Base-by-base conservation (phyloP, 2,329 filamentous ascomycete species). In the Tolypocladium amazonense region DNA sequence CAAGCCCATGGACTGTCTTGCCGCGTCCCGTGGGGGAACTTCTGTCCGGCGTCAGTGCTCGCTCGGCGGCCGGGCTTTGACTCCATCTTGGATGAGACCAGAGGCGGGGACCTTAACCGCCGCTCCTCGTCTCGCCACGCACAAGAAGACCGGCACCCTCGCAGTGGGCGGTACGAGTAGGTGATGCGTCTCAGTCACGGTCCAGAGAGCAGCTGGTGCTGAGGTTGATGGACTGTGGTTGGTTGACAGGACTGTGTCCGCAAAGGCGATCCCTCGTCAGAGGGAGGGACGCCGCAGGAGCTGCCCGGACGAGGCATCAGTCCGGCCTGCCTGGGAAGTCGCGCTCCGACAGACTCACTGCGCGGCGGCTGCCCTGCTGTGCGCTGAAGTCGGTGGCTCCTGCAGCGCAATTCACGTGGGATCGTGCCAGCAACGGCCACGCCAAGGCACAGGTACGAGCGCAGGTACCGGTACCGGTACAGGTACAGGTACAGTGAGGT, bases 1-100 rank as follows among this genome's bases (percentile, higher is more conserved):
- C 25, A 50, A 45, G 25, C 12, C n/a, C 45, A 27, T 9, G 45
- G 33, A 35, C 7, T 4, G 23, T 43, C 23, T 47, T 25, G 45
- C 45, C 45, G 45, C 25, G 45, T 14, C 14, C 27, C 27, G 47
- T 30, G 27, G 25, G 47, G 53, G 57, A 59, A 57, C 56, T 61
- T 61, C 43, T 61, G 59, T 37, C 33, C 15, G 25, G 53, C 57
- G 38, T 59, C 59, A 57, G 59, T 47, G 43, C 53, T 56, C 18
- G 27, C 59, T 59, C 59, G 57, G 59, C 52, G 57, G 33, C 47
- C 41, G 57, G 27, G 25, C 35, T 54, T 37, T 30, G 47, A 5
- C 27, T 20, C 47, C 47, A 20, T 52, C 47, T 52, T 27, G 47
- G 25, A 52, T 30, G 47, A 52, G 25, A 20, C 47, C 11, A 11